Evolutionary conservation across 2,329 filamentous ascomycete species (phyloP).

Genomic region (Fonsecaea monophora): DNA sequence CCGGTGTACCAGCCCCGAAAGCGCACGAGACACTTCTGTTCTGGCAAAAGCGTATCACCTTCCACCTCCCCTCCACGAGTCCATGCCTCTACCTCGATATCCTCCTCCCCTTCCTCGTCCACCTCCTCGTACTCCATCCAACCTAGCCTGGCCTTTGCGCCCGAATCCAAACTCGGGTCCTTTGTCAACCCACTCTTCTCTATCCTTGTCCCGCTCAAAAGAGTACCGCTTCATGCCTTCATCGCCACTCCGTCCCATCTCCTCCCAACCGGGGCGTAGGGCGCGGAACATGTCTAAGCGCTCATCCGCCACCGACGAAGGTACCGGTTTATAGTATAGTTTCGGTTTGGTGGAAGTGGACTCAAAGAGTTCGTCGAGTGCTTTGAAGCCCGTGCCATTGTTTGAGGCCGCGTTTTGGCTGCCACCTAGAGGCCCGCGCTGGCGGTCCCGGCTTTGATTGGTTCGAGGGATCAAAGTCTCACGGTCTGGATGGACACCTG

Average conservation of each 20-base stretch:
- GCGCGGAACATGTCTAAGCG: slow-evolving; percentile 67
- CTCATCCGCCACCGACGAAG: slow-evolving; percentile 66
- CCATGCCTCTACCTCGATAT: slow-evolving; percentile 11
- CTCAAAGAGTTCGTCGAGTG: slow-evolving; percentile 66
- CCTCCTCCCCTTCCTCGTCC: slow-evolving; percentile 30
- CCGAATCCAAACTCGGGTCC: slow-evolving; percentile 69
- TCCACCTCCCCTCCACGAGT: slow-evolving; percentile 30
- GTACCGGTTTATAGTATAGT: slow-evolving; percentile 70
- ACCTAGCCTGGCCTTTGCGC: slow-evolving; percentile 38
- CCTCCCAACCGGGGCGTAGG: slow-evolving; percentile 46
- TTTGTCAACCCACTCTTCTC: slow-evolving; percentile 70
- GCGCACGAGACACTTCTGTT: neutral
- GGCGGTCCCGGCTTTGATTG: slow-evolving; percentile 20
- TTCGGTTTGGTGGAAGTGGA: slow-evolving; percentile 68
- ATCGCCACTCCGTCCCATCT: slow-evolving; percentile 46
- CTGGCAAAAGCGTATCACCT: slow-evolving; percentile 10
- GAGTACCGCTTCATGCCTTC: slow-evolving; percentile 73
- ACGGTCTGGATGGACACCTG: slow-evolving; percentile 34
- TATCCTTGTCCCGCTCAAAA: slow-evolving; percentile 64
- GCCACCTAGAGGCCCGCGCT: slow-evolving; percentile 21
- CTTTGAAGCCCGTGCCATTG: slow-evolving; percentile 56
- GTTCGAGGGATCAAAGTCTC: slow-evolving; percentile 23
- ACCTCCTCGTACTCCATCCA: slow-evolving; percentile 45
- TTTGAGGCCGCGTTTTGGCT: slow-evolving; percentile 17
- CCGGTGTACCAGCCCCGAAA: neutral